Percentiles rank a stretch among this genome's conserved stretches.
phyloP scores from a whole-genome alignment of 345 rosid genomes.

The Brassica cretica region DNA sequence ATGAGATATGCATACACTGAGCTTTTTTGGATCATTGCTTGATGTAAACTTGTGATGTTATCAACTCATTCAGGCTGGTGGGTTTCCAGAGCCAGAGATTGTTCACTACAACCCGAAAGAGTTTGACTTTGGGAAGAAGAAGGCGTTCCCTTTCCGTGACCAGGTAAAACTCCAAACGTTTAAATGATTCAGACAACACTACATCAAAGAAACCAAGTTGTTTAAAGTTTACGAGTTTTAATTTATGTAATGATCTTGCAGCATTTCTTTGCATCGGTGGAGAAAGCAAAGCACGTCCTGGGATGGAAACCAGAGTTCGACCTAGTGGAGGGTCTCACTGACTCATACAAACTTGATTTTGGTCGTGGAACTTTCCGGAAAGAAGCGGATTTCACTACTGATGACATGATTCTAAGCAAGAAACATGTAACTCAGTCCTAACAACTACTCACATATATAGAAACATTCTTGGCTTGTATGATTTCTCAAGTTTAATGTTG shows the following conservation, averaged over 20 bases:
- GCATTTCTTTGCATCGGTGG: slow-evolving; percentile 96
- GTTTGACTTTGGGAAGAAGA: slow-evolving; percentile 93
- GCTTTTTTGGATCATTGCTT: slow-evolving; percentile 2
- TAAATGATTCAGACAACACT: slow-evolving; percentile 14
- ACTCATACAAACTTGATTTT: slow-evolving; percentile 89
- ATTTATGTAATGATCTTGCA: slow-evolving; percentile 44
- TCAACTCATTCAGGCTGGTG: slow-evolving; percentile 64
- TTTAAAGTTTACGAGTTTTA: too few relatives aligned
- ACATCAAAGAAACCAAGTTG: too few relatives aligned
- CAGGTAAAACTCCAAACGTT: slow-evolving; percentile 53
- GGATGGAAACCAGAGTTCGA: slow-evolving; percentile 79
- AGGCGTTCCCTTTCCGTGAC: slow-evolving; percentile 97
- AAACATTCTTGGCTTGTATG: slow-evolving; percentile 30
- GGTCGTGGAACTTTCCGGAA: slow-evolving; percentile 88
- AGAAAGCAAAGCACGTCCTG: slow-evolving; percentile 81
- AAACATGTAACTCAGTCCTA: slow-evolving; percentile 69
- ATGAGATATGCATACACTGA: slow-evolving; percentile 7
- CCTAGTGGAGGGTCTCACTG: slow-evolving; percentile 91
- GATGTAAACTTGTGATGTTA: slow-evolving; percentile 11
- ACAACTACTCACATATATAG: slow-evolving; percentile 3
- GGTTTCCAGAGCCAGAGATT: slow-evolving; percentile 93
- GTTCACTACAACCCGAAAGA: slow-evolving; percentile 87
- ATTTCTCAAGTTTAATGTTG: slow-evolving; percentile 5
- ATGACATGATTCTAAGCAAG: slow-evolving; percentile 87
- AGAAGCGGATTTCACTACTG: slow-evolving; percentile 89